Conservation (phyloP, 2,329 filamentous ascomycete species). For the Ophiostoma perfectum region DNA sequence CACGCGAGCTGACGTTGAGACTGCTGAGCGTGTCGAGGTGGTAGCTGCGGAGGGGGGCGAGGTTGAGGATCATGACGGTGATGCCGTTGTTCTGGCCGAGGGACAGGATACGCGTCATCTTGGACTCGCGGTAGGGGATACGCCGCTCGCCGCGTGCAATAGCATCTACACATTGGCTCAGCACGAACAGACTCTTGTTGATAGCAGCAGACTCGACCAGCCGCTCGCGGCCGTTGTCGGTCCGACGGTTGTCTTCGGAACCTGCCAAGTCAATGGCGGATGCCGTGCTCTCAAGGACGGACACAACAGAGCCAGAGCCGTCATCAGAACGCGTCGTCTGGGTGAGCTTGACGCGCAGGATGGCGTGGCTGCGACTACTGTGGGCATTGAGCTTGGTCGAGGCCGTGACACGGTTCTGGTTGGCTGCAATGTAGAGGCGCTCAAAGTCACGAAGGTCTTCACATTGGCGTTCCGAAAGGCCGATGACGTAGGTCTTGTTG, state of each 20-base stretch:
- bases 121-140: constrained; percentile 89
- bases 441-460: constrained; percentile 86
- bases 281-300: constrained; percentile 65
- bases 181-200: constrained; percentile 93
- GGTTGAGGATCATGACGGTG: constrained; percentile 93
- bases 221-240: constrained; percentile 87
- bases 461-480: constrained; percentile 76
- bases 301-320: constrained; percentile 48
- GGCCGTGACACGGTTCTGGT: constrained; percentile 82
- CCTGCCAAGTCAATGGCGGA: constrained; percentile 93
- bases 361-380: constrained; percentile 83
- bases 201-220: constrained; percentile 94
- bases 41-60: constrained; percentile 85
- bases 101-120: constrained; percentile 93
- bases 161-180: constrained; percentile 92
- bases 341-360: constrained; percentile 82
- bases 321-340: constrained; percentile 51
- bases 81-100: constrained; percentile 92
- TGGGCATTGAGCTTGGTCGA: constrained; percentile 90
- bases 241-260: constrained; percentile 90
- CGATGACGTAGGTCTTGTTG: constrained; percentile 81
- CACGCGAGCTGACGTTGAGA: constrained; percentile 88
- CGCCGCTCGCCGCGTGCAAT: constrained; percentile 70
- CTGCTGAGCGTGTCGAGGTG: constrained; percentile 92
- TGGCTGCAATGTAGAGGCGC: constrained; percentile 81